Evolutionary conservation across 306 rosid species (phyloP), one percentile per base, ranked within the genome.

Genomic region (Lotus japonicus): DNA sequence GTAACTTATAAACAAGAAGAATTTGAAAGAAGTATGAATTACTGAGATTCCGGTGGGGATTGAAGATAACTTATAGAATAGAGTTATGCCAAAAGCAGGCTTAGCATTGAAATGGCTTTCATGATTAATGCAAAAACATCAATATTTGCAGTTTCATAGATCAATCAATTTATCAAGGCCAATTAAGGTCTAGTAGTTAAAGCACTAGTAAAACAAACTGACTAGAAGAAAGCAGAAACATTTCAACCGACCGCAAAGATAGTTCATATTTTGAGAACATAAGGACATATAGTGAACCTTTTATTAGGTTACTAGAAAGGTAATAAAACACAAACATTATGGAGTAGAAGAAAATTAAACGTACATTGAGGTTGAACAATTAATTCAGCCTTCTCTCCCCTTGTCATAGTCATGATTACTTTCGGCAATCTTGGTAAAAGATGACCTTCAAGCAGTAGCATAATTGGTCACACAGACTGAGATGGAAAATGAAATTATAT

Each of bases 331-430:
- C 66, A 73, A 45, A 77, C 57, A 39, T 2, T 12, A 31, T n/a
- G 44, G 45, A 70, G 50, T 46, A 75, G 15, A 73, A 65, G 80
- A 62, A 66, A 26, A 60, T 70, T 33, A 62, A 42, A 52, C 87
- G 33, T 86, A 86, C 92, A 80, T 64, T 74, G 90, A 62, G 92
- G 89, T 70, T 84, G 89, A 79, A 89, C 84, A 76, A 84, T 70
- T 74, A 89, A 74, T 58, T 75, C 82, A 72, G 88, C 89, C 79
- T 84, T 84, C 84, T 86, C 95, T 64, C 88, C 92, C 51, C 59
- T 68, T 60, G 58, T 76, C 96, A 86, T 84, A 21, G 88, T 82
- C 88, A 66, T 76, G 74, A 89, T 79, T 50, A 82, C 88, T 75
- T 70, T 84, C 0, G 81, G 79, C 66, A 89, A 77, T 59, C 78